phyloP scores from a whole-genome alignment of 306 rosid genomes.

The Lupinus albus region DNA sequence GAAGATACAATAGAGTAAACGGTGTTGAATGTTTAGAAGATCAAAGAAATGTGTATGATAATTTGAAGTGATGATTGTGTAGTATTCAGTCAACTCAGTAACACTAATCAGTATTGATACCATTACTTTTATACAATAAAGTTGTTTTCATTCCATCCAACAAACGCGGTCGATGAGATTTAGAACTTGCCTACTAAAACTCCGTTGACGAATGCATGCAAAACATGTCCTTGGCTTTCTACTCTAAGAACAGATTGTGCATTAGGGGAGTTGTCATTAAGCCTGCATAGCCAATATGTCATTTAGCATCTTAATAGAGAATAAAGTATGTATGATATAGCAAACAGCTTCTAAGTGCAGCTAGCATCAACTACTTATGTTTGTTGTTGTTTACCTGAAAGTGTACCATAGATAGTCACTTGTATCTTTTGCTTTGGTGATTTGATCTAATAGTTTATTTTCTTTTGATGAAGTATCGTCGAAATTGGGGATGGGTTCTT shows the following conservation, averaged over 20 bases:
- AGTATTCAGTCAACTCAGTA: neutral
- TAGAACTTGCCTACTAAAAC: conserved; percentile 54
- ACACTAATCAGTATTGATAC: neutral
- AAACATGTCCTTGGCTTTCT: conserved; percentile 61
- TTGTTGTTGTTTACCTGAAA: conserved; percentile 45
- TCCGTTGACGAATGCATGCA: conserved; percentile 76
- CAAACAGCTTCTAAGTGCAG: neutral
- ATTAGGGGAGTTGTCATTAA: conserved; percentile 20
- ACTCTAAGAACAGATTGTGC: conserved; percentile 52
- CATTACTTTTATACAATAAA: conserved; percentile 5
- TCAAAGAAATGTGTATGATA: conserved; percentile 1
- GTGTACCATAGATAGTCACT: conserved; percentile 58
- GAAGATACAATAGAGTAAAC: neutral
- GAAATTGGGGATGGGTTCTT: conserved; percentile 50
- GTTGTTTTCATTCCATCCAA: conserved; percentile 23
- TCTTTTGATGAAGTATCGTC: conserved; percentile 43
- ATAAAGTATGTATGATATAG: neutral
- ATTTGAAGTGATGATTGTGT: conserved; percentile 15
- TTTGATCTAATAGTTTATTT: conserved; percentile 51
- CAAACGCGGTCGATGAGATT: conserved; percentile 11
- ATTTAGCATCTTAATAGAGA: conserved; percentile 28
- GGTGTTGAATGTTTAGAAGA: conserved; percentile 11
- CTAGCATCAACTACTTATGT: conserved; percentile 10
- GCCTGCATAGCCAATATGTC: conserved; percentile 38
- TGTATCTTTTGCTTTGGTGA: conserved; percentile 46